A percentile compares a stretch with the other conserved stretches of the same genome.
Evolutionary conservation across 805 yeast genomes (phyloP).

Genomic region (Saturnispora saitoi): DNA sequence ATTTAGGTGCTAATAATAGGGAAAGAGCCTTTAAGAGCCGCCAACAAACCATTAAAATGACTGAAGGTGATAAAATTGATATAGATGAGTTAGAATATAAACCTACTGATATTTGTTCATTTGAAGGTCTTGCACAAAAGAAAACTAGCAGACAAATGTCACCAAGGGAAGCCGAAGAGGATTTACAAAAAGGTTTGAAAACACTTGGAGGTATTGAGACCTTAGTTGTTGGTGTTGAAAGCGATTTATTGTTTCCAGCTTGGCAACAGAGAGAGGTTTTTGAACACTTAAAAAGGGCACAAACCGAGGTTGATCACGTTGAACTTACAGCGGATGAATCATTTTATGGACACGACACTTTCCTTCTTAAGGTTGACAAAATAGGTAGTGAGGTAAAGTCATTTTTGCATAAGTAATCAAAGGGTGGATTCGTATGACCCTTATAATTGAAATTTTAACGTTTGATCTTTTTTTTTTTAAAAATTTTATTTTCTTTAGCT

Average conservation of each 20-base stretch:
- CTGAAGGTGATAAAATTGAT: slow-evolving; percentile 22
- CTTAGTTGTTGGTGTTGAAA: slow-evolving; percentile 83
- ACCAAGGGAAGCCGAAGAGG: slow-evolving; percentile 48
- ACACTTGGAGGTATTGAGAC: slow-evolving; percentile 56
- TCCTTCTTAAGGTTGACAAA: slow-evolving; percentile 67
- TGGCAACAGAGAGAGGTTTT: slow-evolving; percentile 90
- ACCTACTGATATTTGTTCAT: slow-evolving; percentile 28
- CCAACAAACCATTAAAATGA: slow-evolving; percentile 28
- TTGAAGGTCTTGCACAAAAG: slow-evolving; percentile 49
- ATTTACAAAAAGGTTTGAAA: slow-evolving; percentile 56
- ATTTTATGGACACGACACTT: slow-evolving; percentile 87
- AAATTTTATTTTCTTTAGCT: not conserved
- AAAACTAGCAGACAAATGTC: slow-evolving; percentile 35
- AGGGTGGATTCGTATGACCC: not conserved
- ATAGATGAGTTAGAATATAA: slow-evolving; percentile 23
- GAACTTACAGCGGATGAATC: slow-evolving; percentile 74
- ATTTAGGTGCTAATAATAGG: slow-evolving; percentile 49
- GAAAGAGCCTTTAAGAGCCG: slow-evolving; percentile 36
- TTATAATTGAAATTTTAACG: not conserved
- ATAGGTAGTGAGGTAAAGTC: slow-evolving; percentile 68
- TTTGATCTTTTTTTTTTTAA: not conserved
- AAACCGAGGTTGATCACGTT: slow-evolving; percentile 43
- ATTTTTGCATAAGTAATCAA: slow-evolving; percentile 30
- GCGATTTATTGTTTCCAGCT: slow-evolving; percentile 84
- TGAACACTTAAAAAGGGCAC: slow-evolving; percentile 40